Percentiles rank a stretch among this genome's conserved stretches.
These are phyloP conservation scores for Mortierella sp. DNA, from an alignment of 371 early-diverging fungal species.

Conservation along the genomic window DNA sequence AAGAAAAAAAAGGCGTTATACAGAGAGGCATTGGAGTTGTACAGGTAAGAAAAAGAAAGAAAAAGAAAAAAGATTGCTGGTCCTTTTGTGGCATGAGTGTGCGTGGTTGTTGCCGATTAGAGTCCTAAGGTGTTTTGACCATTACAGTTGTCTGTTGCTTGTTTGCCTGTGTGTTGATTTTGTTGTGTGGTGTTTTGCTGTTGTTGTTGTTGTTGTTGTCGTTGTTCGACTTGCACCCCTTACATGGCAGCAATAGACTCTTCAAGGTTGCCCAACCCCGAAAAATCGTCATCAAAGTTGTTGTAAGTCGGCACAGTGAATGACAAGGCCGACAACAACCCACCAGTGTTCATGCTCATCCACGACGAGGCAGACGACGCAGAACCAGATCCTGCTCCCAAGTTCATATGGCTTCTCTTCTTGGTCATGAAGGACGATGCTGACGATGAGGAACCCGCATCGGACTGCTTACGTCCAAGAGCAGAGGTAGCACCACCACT, in stretches of 20 bases:
- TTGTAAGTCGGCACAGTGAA: constrained; percentile 52
- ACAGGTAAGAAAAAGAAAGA: constrained; percentile 7
- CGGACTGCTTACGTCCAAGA: constrained; percentile 6
- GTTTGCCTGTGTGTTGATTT: neutral
- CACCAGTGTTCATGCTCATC: constrained; percentile 54
- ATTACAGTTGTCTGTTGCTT: constrained; percentile 4
- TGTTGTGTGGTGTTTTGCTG: neutral
- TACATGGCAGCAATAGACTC: constrained; percentile 52
- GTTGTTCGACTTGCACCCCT: neutral
- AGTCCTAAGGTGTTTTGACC: neutral
- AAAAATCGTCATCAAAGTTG: constrained; percentile 43
- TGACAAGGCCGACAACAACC: constrained; percentile 51
- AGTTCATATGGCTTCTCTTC: constrained; percentile 16
- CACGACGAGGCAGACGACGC: constrained; percentile 35
- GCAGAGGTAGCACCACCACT: neutral
- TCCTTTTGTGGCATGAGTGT: neutral
- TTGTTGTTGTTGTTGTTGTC: neutral
- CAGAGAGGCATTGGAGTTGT: constrained; percentile 1
- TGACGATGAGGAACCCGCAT: neutral
- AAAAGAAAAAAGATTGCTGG: neutral
- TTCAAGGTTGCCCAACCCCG: constrained; percentile 16
- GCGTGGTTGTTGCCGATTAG: neutral
- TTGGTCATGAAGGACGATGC: neutral
- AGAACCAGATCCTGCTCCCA: constrained; percentile 7
- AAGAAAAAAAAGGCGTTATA: neutral